Percentiles rank a stretch among this genome's conserved stretches.
Evolutionary conservation across 2,329 filamentous ascomycete species (phyloP).

Genomic region (Colletotrichum lentis): DNA sequence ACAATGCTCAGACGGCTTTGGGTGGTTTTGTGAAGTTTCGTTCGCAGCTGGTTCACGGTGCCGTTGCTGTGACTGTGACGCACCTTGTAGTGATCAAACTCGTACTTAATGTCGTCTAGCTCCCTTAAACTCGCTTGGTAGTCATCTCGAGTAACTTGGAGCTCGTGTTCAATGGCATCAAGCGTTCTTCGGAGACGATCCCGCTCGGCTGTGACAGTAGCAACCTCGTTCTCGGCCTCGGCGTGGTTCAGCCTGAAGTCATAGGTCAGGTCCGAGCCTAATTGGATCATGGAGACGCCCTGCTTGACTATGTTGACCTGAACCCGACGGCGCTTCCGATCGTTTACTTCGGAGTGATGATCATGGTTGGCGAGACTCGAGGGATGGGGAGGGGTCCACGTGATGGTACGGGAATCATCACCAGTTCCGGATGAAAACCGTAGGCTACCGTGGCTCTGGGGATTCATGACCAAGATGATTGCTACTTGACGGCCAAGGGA

Average conservation of each 20-base stretch:
- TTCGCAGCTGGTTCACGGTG: background rate
- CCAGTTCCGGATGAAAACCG: background rate
- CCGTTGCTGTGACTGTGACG: background rate
- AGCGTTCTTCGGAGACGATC: conserved; percentile 1
- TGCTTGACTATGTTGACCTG: conserved; percentile 21
- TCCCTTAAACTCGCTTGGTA: background rate
- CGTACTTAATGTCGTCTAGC: background rate
- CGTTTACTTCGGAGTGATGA: background rate
- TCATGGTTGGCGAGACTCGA: background rate
- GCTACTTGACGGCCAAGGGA: too few species aligned
- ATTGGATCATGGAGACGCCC: conserved; percentile 1
- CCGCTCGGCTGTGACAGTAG: background rate
- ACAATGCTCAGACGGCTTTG: background rate
- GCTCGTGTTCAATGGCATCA: background rate
- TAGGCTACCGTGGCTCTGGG: background rate
- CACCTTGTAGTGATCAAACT: background rate
- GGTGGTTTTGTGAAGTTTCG: background rate
- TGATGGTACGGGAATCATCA: background rate
- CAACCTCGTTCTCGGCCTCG: conserved; percentile 14
- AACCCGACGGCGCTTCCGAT: conserved; percentile 18
- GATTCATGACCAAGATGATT: background rate
- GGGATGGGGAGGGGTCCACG: background rate
- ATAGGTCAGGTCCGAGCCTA: conserved; percentile 11
- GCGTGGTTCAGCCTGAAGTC: conserved; percentile 14
- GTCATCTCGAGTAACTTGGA: background rate